Evolutionary conservation across 371 early-diverging fungal genomes (phyloP).

Genomic region (Umbelopsis sp.): DNA sequence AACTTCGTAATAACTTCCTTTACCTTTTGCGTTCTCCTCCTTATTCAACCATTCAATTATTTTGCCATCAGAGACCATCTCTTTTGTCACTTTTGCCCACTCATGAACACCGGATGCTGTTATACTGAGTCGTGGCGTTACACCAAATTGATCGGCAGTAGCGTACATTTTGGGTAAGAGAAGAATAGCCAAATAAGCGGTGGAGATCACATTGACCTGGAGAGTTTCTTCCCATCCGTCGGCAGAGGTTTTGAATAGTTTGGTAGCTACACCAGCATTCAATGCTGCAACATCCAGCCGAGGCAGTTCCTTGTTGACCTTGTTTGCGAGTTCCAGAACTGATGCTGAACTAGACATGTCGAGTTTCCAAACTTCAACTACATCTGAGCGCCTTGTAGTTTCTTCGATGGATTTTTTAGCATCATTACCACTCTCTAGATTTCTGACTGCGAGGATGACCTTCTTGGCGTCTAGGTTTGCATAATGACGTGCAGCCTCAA

Average conservation of each 20-base stretch:
- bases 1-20: background rate
- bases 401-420: conserved; percentile 1
- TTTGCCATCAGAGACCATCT: background rate
- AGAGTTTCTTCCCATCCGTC: background rate
- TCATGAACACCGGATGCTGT: background rate
- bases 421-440: background rate
- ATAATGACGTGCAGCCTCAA: conserved; percentile 5
- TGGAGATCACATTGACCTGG: conserved; percentile 9
- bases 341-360: background rate
- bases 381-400: background rate
- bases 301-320: background rate
- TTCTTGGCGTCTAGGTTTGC: background rate
- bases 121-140: background rate
- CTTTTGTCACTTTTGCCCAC: background rate
- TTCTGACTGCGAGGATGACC: conserved; percentile 4
- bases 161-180: conserved; percentile 1
- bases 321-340: background rate
- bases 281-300: background rate
- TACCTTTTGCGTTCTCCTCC: background rate
- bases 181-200: background rate
- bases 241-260: background rate
- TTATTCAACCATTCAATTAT: background rate
- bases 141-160: background rate
- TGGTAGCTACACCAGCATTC: background rate
- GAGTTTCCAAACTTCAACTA: conserved; percentile 6